A percentile compares a stretch with the other conserved stretches of the same genome.
These are phyloP conservation scores for Monosporascus sp. DNA, from an alignment of 2,329 filamentous ascomycete genomes.

Conservation along the genomic window DNA sequence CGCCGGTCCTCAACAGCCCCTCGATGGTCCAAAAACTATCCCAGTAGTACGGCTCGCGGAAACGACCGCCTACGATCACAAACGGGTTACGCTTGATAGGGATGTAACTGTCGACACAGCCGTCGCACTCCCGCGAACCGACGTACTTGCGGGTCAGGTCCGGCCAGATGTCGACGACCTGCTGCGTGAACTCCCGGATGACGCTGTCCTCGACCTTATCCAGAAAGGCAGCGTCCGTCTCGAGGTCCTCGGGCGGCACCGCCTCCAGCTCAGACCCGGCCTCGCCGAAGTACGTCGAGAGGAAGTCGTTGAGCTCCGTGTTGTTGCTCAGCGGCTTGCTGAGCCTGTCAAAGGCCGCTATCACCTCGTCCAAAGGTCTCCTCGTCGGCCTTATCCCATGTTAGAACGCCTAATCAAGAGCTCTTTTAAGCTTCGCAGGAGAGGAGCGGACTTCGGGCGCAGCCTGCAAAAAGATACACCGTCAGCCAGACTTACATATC, in stretches of 20 bases:
- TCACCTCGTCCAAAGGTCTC: conserved; percentile 53
- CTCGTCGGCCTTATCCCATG: conserved; percentile 47
- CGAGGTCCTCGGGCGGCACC: conserved; percentile 45
- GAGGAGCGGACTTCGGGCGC: no score
- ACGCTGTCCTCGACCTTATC: conserved; percentile 51
- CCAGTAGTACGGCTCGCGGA: conserved; percentile 68
- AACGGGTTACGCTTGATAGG: conserved; percentile 59
- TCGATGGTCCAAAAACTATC: conserved; percentile 66
- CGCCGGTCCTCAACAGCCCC: conserved; percentile 59
- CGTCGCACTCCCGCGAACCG: conserved; percentile 47
- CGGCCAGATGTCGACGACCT: conserved; percentile 67
- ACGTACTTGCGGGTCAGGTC: conserved; percentile 58
- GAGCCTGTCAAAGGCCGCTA: conserved; percentile 55
- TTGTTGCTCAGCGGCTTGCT: conserved; percentile 58
- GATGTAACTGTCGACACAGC: conserved; percentile 61
- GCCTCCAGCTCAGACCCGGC: conserved; percentile 58
- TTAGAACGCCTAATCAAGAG: conserved; percentile 4
- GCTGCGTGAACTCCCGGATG: conserved; percentile 53
- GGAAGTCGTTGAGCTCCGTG: conserved; percentile 55
- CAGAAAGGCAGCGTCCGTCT: conserved; percentile 54
- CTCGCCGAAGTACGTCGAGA: conserved; percentile 57
- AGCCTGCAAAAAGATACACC: not conserved
- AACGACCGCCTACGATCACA: conserved; percentile 66
- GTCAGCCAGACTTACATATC: conserved; percentile 48
- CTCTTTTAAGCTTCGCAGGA: no score